Percentiles rank a stretch among this genome's conserved stretches.
Evolutionary conservation across 2,329 filamentous ascomycete genomes (phyloP).

Genomic region (Ceratocystiopsis minuta): DNA sequence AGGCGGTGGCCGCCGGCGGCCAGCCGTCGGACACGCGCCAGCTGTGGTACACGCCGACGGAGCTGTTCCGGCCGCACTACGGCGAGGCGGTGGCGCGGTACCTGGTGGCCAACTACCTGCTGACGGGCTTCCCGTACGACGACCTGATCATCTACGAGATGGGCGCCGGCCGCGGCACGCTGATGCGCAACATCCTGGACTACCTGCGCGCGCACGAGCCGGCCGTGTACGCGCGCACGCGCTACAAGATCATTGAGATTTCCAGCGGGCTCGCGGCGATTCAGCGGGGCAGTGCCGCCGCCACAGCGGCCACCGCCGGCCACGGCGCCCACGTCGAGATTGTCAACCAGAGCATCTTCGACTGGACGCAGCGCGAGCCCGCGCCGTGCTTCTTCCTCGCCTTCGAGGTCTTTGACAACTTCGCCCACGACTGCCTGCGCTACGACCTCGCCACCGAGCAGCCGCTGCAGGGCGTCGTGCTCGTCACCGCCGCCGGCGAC

Average conservation of each 20-base stretch:
- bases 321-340: slow-evolving; percentile 82
- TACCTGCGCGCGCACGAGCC: slow-evolving; percentile 82
- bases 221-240: slow-evolving; percentile 82
- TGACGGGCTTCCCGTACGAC: slow-evolving; percentile 82
- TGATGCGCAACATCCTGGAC: slow-evolving; percentile 96
- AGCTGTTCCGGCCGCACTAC: slow-evolving; percentile 91
- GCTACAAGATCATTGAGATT: slow-evolving; percentile 93
- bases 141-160: slow-evolving; percentile 98
- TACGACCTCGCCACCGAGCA: slow-evolving; percentile 70
- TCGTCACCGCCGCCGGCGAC: slow-evolving; percentile 71
- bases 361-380: slow-evolving; percentile 77
- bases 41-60: slow-evolving; percentile 95
- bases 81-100: slow-evolving; percentile 95
- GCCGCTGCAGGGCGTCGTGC: slow-evolving; percentile 72
- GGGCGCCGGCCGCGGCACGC: slow-evolving; percentile 88
- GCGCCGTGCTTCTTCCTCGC: slow-evolving; percentile 94
- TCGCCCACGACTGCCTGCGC: slow-evolving; percentile 83
- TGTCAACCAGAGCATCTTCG: slow-evolving; percentile 86
- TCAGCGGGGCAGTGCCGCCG: slow-evolving; percentile 30
- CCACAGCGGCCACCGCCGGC: slow-evolving; percentile 38
- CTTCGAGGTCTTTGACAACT: slow-evolving; percentile 97
- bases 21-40: slow-evolving; percentile 60
- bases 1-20: slow-evolving; percentile 33
- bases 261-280: slow-evolving; percentile 61
- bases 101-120: slow-evolving; percentile 86